phyloP scores from a whole-genome alignment of 1,284 basidiomycete genomes.

The Tylopilus orsonianus region DNA sequence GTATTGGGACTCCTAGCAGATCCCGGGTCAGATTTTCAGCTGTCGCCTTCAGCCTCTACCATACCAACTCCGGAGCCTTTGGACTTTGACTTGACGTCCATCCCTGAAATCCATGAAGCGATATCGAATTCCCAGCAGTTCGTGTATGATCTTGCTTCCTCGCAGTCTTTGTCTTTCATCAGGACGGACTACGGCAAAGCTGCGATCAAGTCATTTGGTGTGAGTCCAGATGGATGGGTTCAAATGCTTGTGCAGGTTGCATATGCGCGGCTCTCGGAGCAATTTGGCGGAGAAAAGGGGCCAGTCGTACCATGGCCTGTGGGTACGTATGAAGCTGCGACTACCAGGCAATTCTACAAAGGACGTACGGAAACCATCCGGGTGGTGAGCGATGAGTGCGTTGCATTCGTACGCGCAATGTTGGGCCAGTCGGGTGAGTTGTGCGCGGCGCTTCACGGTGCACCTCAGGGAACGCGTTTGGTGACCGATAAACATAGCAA shows the following conservation, averaged over 20 bases:
- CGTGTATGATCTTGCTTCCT: conserved; percentile 60
- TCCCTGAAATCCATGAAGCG: conserved; percentile 39
- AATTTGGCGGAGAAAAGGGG: conserved; percentile 35
- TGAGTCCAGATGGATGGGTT: conserved; percentile 90
- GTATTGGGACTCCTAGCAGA: conserved; percentile 64
- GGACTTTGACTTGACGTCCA: conserved; percentile 63
- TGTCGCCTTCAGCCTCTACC: conserved; percentile 30
- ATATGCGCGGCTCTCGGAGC: conserved; percentile 62
- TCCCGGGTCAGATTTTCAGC: conserved; percentile 57
- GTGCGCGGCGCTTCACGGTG: neutral
- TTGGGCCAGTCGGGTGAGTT: conserved; percentile 42
- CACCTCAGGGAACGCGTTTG: neutral
- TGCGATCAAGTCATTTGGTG: conserved; percentile 82
- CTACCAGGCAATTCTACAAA: conserved; percentile 80
- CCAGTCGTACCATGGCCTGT: conserved; percentile 41
- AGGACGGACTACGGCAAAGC: conserved; percentile 82
- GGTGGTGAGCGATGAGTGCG: conserved; percentile 70
- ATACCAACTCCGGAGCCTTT: conserved; percentile 43
- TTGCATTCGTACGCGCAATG: conserved; percentile 77
- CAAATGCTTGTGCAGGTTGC: conserved; percentile 90
- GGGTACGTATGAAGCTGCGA: conserved; percentile 88
- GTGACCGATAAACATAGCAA: conserved; percentile 15
- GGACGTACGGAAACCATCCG: conserved; percentile 89
- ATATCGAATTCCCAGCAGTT: conserved; percentile 59
- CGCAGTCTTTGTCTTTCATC: conserved; percentile 67